Conservation (phyloP, 352 stramenopile species). For the Halophytophthora polymorphica region DNA sequence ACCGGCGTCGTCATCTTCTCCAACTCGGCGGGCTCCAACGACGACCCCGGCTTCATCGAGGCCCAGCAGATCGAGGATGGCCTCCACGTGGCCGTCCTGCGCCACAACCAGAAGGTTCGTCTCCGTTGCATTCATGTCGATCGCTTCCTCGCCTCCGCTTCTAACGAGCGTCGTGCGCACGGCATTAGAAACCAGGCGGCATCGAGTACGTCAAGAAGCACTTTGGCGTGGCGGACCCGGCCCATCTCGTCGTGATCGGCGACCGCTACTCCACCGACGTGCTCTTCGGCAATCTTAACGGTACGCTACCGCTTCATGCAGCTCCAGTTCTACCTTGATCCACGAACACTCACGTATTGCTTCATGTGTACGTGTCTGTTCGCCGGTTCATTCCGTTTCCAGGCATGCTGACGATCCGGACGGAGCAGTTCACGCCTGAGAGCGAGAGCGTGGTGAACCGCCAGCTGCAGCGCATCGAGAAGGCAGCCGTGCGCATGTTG, state of each 20-base stretch:
- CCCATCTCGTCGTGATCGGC: conserved; percentile 93
- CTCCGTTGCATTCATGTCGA: neutral
- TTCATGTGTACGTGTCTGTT: neutral
- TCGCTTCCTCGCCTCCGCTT: too few species aligned
- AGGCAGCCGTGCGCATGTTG: conserved; percentile 49
- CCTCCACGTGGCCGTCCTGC: conserved; percentile 85
- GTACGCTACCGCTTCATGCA: conserved; percentile 17
- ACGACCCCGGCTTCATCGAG: conserved; percentile 85
- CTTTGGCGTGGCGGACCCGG: conserved; percentile 69
- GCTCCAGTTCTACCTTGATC: neutral
- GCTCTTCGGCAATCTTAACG: conserved; percentile 96
- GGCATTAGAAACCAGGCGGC: conserved; percentile 86
- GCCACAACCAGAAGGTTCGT: conserved; percentile 87
- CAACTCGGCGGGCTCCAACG: conserved; percentile 93
- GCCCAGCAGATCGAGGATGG: conserved; percentile 76
- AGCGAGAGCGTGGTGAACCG: conserved; percentile 67
- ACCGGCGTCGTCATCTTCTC: conserved; percentile 92
- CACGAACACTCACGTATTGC: neutral
- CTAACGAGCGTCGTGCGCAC: neutral
- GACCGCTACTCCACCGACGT: conserved; percentile 97
- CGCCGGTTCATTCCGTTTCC: conserved; percentile 3
- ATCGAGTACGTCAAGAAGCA: conserved; percentile 85
- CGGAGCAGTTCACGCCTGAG: conserved; percentile 71
- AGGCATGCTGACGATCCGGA: conserved; percentile 96
- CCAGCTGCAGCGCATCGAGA: conserved; percentile 70